Base-by-base conservation (phyloP, 2,329 filamentous ascomycete genomes). In the Aureobasidium uvarum region DNA sequence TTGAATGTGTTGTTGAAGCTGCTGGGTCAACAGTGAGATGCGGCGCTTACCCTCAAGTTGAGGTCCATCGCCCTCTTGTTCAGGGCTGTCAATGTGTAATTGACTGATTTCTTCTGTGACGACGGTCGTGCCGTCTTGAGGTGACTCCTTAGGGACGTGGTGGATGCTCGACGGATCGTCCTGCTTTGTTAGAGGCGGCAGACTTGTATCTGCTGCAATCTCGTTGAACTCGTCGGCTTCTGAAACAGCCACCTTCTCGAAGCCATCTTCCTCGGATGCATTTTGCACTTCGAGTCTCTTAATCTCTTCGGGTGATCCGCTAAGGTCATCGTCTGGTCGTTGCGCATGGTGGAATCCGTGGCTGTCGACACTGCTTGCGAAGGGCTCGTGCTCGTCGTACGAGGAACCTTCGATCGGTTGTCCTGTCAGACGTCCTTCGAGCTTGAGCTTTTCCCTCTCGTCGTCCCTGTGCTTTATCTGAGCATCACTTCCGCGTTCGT, bases 401-500 rank as follows among this genome's bases (percentile, higher is more conserved):
- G 82, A 80, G 3, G 83, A 81, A 0, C 83, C 82, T 16, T 80
- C 79, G 64, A 81, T 77, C 18, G 81, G 77, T 36, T 78, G 76
- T n/a, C 84, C 84, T 10, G 55, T 66, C 62, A 96, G 85, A 70
- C 86, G 89, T 48, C 92, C 93, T 73, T 95, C 90, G 1, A 81
- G 82, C 70, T 92, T 89, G 48, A 98, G 80, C 45, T 86, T 85
- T 70, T 96, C 90, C 58, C 95, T 87, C 74, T 97, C 92, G 13
- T 83, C 79, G 73, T 99, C 93, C 67, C 95, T 85, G 48, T 86
- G 83, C 67, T 84, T 86, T 67, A 98, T 92, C 69, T 96, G 86
- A 69, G 92, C 88, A 74, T 99, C 93, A 13, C 92, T 93, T 38
- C 94, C 95, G 11, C 86, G 82, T 75, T 98, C 93, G 74, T 99